Conservation (phyloP, 192 early-diverging fungal species). For the Kappamyces sp. region DNA sequence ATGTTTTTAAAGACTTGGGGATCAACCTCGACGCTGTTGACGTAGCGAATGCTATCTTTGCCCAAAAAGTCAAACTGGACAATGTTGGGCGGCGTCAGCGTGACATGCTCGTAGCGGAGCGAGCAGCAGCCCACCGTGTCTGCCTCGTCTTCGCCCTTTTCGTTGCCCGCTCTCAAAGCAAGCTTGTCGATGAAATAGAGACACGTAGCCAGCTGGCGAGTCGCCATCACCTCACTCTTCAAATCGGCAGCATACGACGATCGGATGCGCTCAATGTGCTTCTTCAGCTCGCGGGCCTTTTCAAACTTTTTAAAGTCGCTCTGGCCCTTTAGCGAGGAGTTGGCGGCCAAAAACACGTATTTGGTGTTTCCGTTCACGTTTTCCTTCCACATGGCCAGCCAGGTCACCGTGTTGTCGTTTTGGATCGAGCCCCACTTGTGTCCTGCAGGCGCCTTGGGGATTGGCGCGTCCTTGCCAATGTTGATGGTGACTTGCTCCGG, state of each 20-base stretch:
- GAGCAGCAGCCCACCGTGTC: slow-evolving; percentile 99
- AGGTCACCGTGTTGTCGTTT: slow-evolving; percentile 88
- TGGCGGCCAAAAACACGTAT: slow-evolving; percentile 92
- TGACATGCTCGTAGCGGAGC: slow-evolving; percentile 85
- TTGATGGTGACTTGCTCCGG: slow-evolving; percentile 96
- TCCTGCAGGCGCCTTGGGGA: slow-evolving; percentile 80
- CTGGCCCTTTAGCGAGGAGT: slow-evolving; percentile 88
- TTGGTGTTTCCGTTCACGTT: slow-evolving; percentile 91
- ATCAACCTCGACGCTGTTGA: slow-evolving; percentile 78
- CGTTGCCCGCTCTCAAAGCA: slow-evolving; percentile 94
- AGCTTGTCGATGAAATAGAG: slow-evolving; percentile 93
- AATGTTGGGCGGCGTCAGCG: slow-evolving; percentile 72
- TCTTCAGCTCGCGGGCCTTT: slow-evolving; percentile 83
- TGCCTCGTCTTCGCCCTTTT: slow-evolving; percentile 95
- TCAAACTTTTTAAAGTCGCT: slow-evolving; percentile 96
- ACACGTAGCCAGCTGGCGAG: slow-evolving; percentile 84
- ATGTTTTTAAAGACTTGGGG: slow-evolving; percentile 92
- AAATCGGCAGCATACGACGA: slow-evolving; percentile 70
- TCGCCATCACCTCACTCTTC: slow-evolving; percentile 72
- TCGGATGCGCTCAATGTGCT: slow-evolving; percentile 70
- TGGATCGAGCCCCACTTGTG: slow-evolving; percentile 83
- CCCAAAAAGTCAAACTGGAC: slow-evolving; percentile 94
- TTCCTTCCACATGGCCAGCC: slow-evolving; percentile 98
- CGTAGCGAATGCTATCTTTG: slow-evolving; percentile 95
- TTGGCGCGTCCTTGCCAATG: slow-evolving; percentile 64